Evolutionary conservation across 768 basidiomycete genomes (phyloP), one percentile per base, ranked within the genome.

Genomic region (Tricholoma hemisulphureum): DNA sequence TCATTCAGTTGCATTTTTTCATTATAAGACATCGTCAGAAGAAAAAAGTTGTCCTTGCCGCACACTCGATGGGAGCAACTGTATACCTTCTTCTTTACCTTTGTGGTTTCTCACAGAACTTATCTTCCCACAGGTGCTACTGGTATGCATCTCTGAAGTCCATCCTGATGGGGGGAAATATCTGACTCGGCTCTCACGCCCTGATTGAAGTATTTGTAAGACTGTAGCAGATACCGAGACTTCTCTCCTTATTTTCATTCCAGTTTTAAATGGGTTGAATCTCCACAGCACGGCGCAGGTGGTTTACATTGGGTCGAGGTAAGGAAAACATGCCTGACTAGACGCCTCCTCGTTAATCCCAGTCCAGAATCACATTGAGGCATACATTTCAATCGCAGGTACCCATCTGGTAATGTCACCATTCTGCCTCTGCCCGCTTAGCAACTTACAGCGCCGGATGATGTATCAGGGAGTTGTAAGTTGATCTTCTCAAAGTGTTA

Each of bases 241-340:
- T 26, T 46, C 63, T 54, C 64, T 55, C 46, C 34, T 56, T 3
- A 41, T 28, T 29, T 24, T 21, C 35, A 23, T 20, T 18, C 54
- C 58, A 95, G 94, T 69, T 82, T 95, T 66, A 96, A 97, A 76
- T 99, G 96, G 96, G 95, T 96, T 0, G 96, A 98, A 73, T 91
- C 93, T 1, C 86, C 87, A 8, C 74, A 80, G 41, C 85, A 88
- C 61, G 95, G 94, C 7, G 80, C 81, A 2, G 96, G 94, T 13
- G 96, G 95, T 2, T 74, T 84, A 6, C 75, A 83, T 24, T 98
- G 96, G 96, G 94, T 96, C 11, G 95, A 98, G 79, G 93, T 92
- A 59, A 73, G 57, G 31, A 23, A 14, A 3, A 16, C 29, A 31
- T 18, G 24, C 48, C 24, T 39, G 48, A 39, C 2, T 11, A 24